phyloP scores from a whole-genome alignment of 2,329 filamentous ascomycete genomes.

The Beauveria sp. region DNA sequence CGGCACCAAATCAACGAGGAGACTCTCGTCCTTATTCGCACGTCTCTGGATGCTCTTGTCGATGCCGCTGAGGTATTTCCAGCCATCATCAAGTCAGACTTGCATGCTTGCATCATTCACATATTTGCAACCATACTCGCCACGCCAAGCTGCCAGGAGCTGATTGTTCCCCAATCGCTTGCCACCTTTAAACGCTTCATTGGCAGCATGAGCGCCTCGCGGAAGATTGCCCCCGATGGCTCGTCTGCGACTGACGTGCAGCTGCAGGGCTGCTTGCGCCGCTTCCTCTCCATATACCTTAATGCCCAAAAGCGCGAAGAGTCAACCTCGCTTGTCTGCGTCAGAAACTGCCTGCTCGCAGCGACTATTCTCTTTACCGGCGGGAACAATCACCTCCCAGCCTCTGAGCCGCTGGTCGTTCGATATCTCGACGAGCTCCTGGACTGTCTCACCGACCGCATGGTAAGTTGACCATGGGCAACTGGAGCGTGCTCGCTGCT shows the following conservation, averaged over 20 bases:
- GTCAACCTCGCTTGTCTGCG: constrained; percentile 73
- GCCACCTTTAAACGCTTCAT: constrained; percentile 91
- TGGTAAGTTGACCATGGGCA: constrained; percentile 48
- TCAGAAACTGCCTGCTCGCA: constrained; percentile 87
- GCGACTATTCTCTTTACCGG: constrained; percentile 84
- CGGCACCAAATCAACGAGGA: constrained; percentile 82
- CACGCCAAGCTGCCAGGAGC: constrained; percentile 73
- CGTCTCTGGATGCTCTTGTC: constrained; percentile 79
- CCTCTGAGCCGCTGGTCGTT: constrained; percentile 65
- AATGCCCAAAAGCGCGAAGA: constrained; percentile 67
- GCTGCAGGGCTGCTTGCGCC: constrained; percentile 71
- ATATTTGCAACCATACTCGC: constrained; percentile 91
- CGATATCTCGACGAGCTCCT: constrained; percentile 73
- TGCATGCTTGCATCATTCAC: constrained; percentile 93
- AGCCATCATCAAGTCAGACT: constrained; percentile 88
- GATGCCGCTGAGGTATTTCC: constrained; percentile 95
- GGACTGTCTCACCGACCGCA: constrained; percentile 73
- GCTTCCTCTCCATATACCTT: constrained; percentile 74
- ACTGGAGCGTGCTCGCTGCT: constrained; percentile 10
- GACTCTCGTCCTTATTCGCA: constrained; percentile 69
- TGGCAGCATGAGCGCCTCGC: constrained; percentile 55
- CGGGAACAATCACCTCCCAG: constrained; percentile 63
- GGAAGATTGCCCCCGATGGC: constrained; percentile 28
- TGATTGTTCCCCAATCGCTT: constrained; percentile 82
- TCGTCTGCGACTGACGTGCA: constrained; percentile 54